Evolutionary conservation across 371 early-diverging fungal genomes (phyloP).

Genomic region (Fennellomyces sp.): DNA sequence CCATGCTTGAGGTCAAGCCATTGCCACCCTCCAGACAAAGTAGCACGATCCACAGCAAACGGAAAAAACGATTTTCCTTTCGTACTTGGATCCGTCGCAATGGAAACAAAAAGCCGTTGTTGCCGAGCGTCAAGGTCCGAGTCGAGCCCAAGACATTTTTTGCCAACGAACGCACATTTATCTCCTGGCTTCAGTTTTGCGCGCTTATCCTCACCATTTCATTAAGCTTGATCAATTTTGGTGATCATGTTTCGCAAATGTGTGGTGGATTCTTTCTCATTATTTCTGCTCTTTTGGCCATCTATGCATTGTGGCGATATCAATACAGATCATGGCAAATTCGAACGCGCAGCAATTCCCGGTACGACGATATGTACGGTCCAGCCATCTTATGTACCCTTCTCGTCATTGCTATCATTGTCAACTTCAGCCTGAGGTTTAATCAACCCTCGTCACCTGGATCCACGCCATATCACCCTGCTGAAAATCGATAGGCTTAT

Average conservation of each 20-base stretch:
- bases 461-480: not conserved
- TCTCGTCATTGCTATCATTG: slow-evolving; percentile 72
- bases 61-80: too few relatives aligned
- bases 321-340: slow-evolving; percentile 82
- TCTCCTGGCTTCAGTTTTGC: slow-evolving; percentile 85
- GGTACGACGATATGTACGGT: slow-evolving; percentile 62
- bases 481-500: not conserved
- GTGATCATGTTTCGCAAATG: slow-evolving; percentile 64
- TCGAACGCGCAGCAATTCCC: slow-evolving; percentile 46
- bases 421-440: slow-evolving; percentile 59
- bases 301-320: slow-evolving; percentile 80
- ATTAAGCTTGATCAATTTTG: slow-evolving; percentile 82
- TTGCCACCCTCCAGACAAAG: too few relatives aligned
- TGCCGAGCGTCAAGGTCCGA: slow-evolving; percentile 62
- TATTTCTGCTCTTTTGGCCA: slow-evolving; percentile 64
- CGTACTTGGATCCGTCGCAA: too few relatives aligned
- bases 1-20: too few relatives aligned
- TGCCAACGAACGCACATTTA: slow-evolving; percentile 98
- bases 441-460: not conserved
- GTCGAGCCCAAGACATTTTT: slow-evolving; percentile 98
- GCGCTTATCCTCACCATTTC: slow-evolving; percentile 72
- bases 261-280: slow-evolving; percentile 75
- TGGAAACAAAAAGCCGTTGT: not conserved
- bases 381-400: slow-evolving; percentile 80
- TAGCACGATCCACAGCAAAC: too few relatives aligned